Base-by-base conservation (phyloP, 306 rosid genomes). In the Cucurbita argyrosperma region DNA sequence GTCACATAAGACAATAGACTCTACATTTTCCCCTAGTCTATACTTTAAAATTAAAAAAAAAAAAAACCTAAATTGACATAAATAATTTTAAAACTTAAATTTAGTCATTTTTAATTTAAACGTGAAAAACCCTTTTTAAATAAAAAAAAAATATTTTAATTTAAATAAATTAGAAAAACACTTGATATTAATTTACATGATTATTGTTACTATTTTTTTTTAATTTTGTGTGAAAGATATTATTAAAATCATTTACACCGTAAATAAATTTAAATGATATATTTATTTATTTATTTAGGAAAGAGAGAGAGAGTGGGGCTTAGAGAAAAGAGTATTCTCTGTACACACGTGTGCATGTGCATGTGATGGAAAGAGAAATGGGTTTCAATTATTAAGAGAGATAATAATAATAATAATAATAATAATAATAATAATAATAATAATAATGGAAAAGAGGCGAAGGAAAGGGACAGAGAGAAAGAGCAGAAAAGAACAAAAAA, bases 401-500 rank as follows among this genome's bases (percentile, higher is more conserved):
- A 42, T 9, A 45, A 5, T 26, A 30, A 30, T 16, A 51, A 51
- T 50, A 50, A 63, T 6, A 63, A 43, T 30, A 56, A 51, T 4
- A 64, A 45, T 52, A 57, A 35, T 19, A 26, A 42, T 6, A 39
- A 4, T 18, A 19, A 19, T 16, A 43, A 8, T 43, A 43, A 21
- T 49, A 54, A 23, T 19, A 26, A 23, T 12, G 12, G 57, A 45
- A 45, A 18, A 68, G 35, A 30, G 35, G 35, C 35, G 35, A 30
- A 30, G 35, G 35, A 30, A 30, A 30, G 35, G 0, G 35, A 26
- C 26, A 30, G 4, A 30, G 35, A 30, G 35, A 30, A 30, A 30
- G 35, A 30, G 86, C 80, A 80, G 80, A 81, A 88, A 45, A 82
- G 40, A 83, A 90, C 97, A 92, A 92, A 88, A 86, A 70, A 83